Base-by-base conservation (phyloP, 2,329 filamentous ascomycete species). In the Fusarium redolens region DNA sequence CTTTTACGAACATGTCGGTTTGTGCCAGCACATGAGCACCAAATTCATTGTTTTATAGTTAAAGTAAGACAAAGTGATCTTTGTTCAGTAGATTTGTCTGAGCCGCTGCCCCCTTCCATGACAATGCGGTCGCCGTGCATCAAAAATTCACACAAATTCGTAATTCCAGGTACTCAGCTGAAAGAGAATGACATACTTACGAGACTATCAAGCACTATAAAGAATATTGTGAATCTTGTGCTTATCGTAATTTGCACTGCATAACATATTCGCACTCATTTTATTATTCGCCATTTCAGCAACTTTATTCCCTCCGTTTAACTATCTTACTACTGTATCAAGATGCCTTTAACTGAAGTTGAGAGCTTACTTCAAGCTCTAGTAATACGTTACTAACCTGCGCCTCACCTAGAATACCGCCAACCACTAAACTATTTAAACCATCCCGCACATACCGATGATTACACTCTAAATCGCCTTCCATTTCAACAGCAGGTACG, bases 121-220 rank as follows among this genome's bases (percentile, higher is more conserved):
- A 25, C 4, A 7, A 10, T 17, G 17, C 1, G 9, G 15, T 7
- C 18, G 7, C 13, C 10, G 10, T 13, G 4, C 11, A 18, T 13
- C 7, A 44, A 25, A 28, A 2, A 5, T 28, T 28, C 28, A 28
- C 28, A 28, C 7, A 6, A 7, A 6, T 28, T 7, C 28, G 7
- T 28, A 28, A 28, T 28, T 6, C 7, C 28, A 28, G 28, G 22
- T 22, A 22, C 22, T 22, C 22, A 22, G 22, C 22, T 22, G 22
- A 22, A 22, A 22, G 22, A 22, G 22, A 22, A 22, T 22, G 22
- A 22, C 22, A 22, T 22, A 3, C 22, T 22, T 22, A 22, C 22
- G 22, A 22, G 22, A 22, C 22, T 22, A 22, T 11, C 6, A 8
- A 25, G 4, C 13, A 13, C 17, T 17, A 18, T 4, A 5, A 14